Evolutionary conservation across 1,284 basidiomycete species (phyloP).

Genomic region (Earliella scabrosa): DNA sequence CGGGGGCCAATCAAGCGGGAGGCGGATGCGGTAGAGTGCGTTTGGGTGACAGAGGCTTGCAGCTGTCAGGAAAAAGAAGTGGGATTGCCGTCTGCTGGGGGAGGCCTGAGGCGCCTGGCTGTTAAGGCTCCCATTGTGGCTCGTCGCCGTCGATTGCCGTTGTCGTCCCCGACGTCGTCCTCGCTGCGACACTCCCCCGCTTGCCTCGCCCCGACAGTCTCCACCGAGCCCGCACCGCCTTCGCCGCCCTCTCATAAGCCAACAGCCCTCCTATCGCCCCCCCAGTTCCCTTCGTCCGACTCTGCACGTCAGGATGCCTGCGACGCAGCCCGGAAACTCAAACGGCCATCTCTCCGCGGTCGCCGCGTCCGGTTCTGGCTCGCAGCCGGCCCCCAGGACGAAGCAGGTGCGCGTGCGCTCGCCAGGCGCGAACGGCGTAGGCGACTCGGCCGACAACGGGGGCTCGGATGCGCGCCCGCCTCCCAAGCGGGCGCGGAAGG

Average conservation of each 20-base stretch:
- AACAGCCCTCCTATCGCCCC: not conserved
- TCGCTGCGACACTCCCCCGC: not conserved
- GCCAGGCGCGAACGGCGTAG: slow-evolving; percentile 15
- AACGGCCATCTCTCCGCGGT: slow-evolving; percentile 22
- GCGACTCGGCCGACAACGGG: slow-evolving; percentile 14
- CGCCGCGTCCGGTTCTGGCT: slow-evolving; percentile 12
- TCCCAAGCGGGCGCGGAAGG: slow-evolving; percentile 78
- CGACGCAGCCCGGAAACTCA: slow-evolving; percentile 19
- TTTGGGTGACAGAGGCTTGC: slow-evolving; percentile 22
- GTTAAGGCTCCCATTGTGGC: slow-evolving; percentile 21
- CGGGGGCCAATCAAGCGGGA: slow-evolving; percentile 2
- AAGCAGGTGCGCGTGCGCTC: slow-evolving; percentile 25
- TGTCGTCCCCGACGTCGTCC: slow-evolving; percentile 19
- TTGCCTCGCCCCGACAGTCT: not conserved
- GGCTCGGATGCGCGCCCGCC: slow-evolving; percentile 41
- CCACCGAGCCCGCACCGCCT: not conserved
- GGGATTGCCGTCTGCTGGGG: slow-evolving; percentile 4
- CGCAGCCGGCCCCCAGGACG: slow-evolving; percentile 17
- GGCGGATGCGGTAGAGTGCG: slow-evolving; percentile 10
- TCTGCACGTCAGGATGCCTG: slow-evolving; percentile 15
- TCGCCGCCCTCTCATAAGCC: not conserved
- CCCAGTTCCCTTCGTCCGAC: not conserved
- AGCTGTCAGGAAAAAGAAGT: slow-evolving; percentile 12
- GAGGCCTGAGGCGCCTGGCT: slow-evolving; percentile 18
- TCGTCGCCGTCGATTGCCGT: slow-evolving; percentile 13